Conservation (phyloP, 2,329 filamentous ascomycete genomes). For the Aureobasidium pullulans region DNA sequence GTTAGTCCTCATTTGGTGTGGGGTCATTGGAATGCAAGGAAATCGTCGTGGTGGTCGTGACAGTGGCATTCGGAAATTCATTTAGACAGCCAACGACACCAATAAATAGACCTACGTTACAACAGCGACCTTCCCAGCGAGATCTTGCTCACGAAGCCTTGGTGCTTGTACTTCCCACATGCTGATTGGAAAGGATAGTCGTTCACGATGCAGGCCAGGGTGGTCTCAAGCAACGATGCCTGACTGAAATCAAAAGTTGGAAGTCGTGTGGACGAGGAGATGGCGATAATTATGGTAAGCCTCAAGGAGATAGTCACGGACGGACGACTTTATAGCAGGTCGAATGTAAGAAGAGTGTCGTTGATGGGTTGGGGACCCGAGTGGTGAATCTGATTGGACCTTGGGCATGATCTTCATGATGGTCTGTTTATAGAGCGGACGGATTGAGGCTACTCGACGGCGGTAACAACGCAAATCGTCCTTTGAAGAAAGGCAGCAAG, state of each 20-base stretch:
- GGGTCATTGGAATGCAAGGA: not conserved
- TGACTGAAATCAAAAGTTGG: not conserved
- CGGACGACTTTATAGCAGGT: not conserved
- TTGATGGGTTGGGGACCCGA: not conserved
- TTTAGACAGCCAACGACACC: not conserved
- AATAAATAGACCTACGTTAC: conserved; percentile 22
- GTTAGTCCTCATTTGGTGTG: not conserved
- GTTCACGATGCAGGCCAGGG: not conserved
- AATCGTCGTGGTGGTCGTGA: too few relatives aligned
- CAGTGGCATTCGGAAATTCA: too few relatives aligned
- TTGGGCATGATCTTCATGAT: not conserved
- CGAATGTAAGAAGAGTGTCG: not conserved
- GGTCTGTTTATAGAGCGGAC: too few relatives aligned
- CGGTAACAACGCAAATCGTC: too few relatives aligned
- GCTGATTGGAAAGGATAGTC: not conserved
- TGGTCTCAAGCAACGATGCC: not conserved
- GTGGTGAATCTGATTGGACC: not conserved
- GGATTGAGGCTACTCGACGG: too few relatives aligned
- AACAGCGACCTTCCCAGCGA: conserved; percentile 26
- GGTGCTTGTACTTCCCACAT: not conserved
- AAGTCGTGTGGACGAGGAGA: too few relatives aligned
- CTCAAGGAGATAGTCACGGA: too few relatives aligned
- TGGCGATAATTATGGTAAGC: too few relatives aligned
- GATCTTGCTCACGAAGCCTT: conserved; percentile 20
- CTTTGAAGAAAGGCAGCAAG: not conserved